These are phyloP conservation scores for Keithomyces neogunnii DNA, from an alignment of 2,329 filamentous ascomycete genomes.

Conservation along the genomic window DNA sequence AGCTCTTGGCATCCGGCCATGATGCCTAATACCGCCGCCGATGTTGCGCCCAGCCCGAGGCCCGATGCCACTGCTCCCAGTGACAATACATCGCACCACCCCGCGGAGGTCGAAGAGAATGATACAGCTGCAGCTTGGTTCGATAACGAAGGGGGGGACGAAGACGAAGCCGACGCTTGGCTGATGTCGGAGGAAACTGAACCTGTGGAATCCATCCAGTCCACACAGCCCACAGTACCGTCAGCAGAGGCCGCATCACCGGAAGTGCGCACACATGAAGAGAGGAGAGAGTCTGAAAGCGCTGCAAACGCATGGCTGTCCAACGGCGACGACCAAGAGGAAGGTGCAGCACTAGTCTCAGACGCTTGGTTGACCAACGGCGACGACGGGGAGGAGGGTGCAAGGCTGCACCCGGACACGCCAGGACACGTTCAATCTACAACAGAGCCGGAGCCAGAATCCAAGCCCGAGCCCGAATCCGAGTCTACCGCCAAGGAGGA, in stretches of 20 bases:
- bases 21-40: conserved; percentile 24
- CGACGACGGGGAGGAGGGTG: conserved; percentile 14
- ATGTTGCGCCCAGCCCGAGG: background rate
- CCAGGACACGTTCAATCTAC: background rate
- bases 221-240: background rate
- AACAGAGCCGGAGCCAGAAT: background rate
- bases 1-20: conserved; percentile 33
- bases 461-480: no score
- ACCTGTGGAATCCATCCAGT: background rate
- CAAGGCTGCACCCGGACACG: conserved; percentile 17
- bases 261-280: background rate
- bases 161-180: conserved; percentile 14
- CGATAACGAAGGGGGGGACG: conserved; percentile 6
- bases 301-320: conserved; percentile 2
- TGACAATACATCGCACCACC: background rate
- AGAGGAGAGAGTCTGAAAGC: background rate
- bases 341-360: conserved; percentile 16
- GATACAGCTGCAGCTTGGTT: background rate
- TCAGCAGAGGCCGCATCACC: background rate
- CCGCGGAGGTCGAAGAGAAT: background rate
- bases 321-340: conserved; percentile 13
- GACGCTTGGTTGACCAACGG: conserved; percentile 9
- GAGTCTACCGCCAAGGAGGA: background rate
- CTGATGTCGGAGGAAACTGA: conserved; percentile 12
- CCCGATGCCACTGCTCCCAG: background rate